These are phyloP conservation scores for Microbotryum lychnidis-dioicae DNA, from an alignment of 1,284 basidiomycete species.

Conservation along the genomic window DNA sequence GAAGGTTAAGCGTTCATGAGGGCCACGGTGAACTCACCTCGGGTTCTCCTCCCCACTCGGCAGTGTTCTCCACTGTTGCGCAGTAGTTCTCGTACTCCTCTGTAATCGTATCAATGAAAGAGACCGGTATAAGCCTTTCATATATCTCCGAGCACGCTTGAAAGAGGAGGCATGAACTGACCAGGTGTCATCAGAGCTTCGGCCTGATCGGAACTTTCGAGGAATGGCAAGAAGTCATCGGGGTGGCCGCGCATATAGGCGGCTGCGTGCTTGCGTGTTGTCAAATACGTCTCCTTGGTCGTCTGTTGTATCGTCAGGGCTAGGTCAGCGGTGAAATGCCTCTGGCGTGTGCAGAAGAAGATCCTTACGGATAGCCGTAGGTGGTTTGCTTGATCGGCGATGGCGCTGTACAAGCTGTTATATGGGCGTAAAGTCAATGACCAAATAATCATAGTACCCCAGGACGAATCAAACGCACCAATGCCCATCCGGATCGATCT, in stretches of 20 bases:
- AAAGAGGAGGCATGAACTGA: not conserved
- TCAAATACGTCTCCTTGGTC: slow-evolving; percentile 40
- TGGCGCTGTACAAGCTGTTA: slow-evolving; percentile 32
- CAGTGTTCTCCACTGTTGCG: slow-evolving; percentile 66
- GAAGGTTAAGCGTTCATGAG: slow-evolving; percentile 1
- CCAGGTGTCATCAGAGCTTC: slow-evolving; percentile 61
- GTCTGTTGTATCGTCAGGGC: slow-evolving; percentile 3
- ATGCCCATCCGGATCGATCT: slow-evolving; percentile 34
- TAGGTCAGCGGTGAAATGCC: not conserved
- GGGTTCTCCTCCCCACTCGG: slow-evolving; percentile 93
- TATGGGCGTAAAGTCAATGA: not conserved
- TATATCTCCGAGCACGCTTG: slow-evolving; percentile 10
- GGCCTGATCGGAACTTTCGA: slow-evolving; percentile 68
- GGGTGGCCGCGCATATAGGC: slow-evolving; percentile 73
- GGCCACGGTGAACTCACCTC: slow-evolving; percentile 50
- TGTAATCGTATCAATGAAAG: not conserved
- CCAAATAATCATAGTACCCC: not conserved
- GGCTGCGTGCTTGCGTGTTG: slow-evolving; percentile 61
- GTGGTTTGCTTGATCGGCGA: slow-evolving; percentile 33
- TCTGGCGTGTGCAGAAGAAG: not conserved
- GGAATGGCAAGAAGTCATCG: slow-evolving; percentile 89
- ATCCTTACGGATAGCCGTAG: slow-evolving; percentile 8
- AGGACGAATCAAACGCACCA: slow-evolving; percentile 14
- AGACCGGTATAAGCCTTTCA: not conserved
- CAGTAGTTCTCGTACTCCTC: slow-evolving; percentile 72